Evolutionary conservation across 345 rosid genomes (phyloP), one percentile per base, ranked within the genome.

Genomic region (Aquilaria sinensis): DNA sequence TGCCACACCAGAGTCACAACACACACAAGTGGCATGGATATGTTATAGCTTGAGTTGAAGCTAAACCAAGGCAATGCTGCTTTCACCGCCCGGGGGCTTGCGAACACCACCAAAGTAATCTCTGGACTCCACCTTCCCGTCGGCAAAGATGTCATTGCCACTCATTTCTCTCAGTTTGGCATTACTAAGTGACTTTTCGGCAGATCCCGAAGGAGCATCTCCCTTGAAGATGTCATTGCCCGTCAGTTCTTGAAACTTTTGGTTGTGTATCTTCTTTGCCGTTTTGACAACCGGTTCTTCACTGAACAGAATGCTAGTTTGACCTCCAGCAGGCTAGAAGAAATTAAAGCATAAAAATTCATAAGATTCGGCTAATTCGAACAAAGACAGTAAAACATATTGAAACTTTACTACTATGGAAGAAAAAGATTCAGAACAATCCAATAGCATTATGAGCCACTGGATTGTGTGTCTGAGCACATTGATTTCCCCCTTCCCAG

Each of bases 21-120:
- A 56, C 33, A 48, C 49, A 56, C 12, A 31, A 47, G 46, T 47
- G 54, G 47, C 43, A 5, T 37, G 43, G 15, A 16, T 51, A 12
- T 12, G 50, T 56, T 9, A 23, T 4, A 32, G 41, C 23, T 34
- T 50, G 50, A 48, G 10, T 33, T 16, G 3, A 48, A 64, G 58
- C 64, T 61, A 75, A 56, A 75, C 67, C 83, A 82, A 70, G 46
- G 87, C 68, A 64, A 90, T 87, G 90, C 87, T 90, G 81, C 97
- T 90, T 75, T 90, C 96, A 5, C 97, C 97, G 2, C 97, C 97
- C 0, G 97, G 96, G 49, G 97, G 96, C 78, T 87, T 83, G 67
- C 92, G 88, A 30, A 82, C 86, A 6, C 97, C 97, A 2, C 96
- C 92, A 32, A 83, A 67, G 67, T 76, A 87, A 70, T 85, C 96